Conservation (phyloP, 768 basidiomycete genomes). For the Boletus rubropictus region DNA sequence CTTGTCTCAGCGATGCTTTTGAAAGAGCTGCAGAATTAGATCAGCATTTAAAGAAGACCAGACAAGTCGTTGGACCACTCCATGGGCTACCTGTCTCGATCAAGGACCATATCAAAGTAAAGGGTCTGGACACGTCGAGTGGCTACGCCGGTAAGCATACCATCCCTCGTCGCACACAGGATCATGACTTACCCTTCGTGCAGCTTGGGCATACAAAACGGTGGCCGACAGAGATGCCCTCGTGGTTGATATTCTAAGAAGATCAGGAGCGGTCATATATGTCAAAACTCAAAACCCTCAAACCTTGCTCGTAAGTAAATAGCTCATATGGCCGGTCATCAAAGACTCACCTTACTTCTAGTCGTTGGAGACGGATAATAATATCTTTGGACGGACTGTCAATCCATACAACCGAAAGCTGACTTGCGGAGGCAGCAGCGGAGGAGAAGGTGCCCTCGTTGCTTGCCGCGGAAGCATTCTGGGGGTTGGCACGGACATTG, state of each 20-base stretch:
- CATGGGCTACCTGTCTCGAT: conserved; percentile 42
- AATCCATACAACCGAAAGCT: conserved; percentile 58
- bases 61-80: conserved; percentile 42
- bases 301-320: conserved; percentile 40
- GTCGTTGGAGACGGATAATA: conserved; percentile 51
- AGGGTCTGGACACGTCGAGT: conserved; percentile 37
- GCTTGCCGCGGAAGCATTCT: conserved; percentile 38
- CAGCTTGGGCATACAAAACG: conserved; percentile 36
- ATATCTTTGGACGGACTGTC: conserved; percentile 50
- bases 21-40: conserved; percentile 47
- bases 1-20: conserved; percentile 50
- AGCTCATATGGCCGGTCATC: neutral
- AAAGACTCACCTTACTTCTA: conserved; percentile 21
- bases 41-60: conserved; percentile 39
- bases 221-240: conserved; percentile 39
- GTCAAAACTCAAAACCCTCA: conserved; percentile 46
- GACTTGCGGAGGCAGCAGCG: conserved; percentile 43
- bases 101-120: conserved; percentile 44
- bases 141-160: conserved; percentile 24
- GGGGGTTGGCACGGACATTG: conserved; percentile 45
- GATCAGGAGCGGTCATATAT: conserved; percentile 42
- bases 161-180: neutral
- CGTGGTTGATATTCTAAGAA: conserved; percentile 39
- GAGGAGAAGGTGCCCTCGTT: conserved; percentile 44
- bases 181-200: conserved; percentile 14